A percentile compares a stretch with the other conserved stretches of the same genome.
These are phyloP conservation scores for Byssothecium circinans DNA, from an alignment of 2,329 filamentous ascomycete species.

Conservation along the genomic window DNA sequence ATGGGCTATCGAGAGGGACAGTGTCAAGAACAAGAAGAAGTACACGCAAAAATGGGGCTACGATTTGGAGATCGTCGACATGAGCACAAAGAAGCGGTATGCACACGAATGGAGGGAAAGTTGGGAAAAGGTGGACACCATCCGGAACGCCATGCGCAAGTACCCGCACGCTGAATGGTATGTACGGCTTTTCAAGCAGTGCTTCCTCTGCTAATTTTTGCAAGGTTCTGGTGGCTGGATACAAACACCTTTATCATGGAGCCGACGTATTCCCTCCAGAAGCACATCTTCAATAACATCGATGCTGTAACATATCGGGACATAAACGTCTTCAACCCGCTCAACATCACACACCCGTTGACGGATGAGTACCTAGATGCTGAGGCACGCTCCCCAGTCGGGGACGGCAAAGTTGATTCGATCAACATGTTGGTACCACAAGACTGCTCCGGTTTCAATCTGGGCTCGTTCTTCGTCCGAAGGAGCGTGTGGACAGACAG, in stretches of 20 bases:
- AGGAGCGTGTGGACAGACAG: conserved; percentile 88
- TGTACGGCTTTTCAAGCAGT: conserved; percentile 33
- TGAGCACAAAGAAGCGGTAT: conserved; percentile 98
- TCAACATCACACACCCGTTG: conserved; percentile 87
- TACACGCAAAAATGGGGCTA: conserved; percentile 91
- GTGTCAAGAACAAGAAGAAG: conserved; percentile 89
- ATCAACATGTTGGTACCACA: conserved; percentile 89
- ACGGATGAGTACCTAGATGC: conserved; percentile 74
- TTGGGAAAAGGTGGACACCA: conserved; percentile 97
- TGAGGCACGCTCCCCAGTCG: conserved; percentile 69
- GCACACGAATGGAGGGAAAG: conserved; percentile 99
- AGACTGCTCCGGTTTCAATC: conserved; percentile 93
- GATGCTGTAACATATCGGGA: conserved; percentile 80
- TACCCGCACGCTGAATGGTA: conserved; percentile 97
- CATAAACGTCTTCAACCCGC: conserved; percentile 93
- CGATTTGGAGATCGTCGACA: conserved; percentile 92
- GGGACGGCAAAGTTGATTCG: conserved; percentile 75
- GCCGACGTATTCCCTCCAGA: conserved; percentile 83
- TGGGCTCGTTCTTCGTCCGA: conserved; percentile 91
- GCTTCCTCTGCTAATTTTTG: conserved; percentile 28
- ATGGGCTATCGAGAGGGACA: conserved; percentile 98
- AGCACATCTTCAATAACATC: conserved; percentile 84
- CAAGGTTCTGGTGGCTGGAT: conserved; percentile 98
- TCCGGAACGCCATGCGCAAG: conserved; percentile 85
- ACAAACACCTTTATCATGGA: conserved; percentile 99